phyloP scores from a whole-genome alignment of 495 filamentous ascomycete genomes.

The Annulohypoxylon stygium region DNA sequence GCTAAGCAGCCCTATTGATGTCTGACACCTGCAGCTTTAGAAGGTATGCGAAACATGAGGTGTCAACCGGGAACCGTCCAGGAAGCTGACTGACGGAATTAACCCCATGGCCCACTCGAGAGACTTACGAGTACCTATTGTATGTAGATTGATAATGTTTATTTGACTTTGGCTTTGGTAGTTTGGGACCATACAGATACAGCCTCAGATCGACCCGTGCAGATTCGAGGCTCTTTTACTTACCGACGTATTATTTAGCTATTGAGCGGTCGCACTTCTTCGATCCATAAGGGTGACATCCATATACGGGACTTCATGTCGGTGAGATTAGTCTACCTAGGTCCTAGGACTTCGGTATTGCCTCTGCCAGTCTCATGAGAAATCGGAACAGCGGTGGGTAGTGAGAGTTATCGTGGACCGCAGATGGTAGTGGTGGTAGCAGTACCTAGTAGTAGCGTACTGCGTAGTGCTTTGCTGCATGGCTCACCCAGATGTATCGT shows the following conservation, averaged over 20 bases:
- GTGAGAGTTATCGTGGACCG: conserved; percentile 42
- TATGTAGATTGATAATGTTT: conserved; percentile 23
- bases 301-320: conserved; percentile 3
- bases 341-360: conserved; percentile 22
- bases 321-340: conserved; percentile 25
- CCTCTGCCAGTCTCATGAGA: conserved; percentile 18
- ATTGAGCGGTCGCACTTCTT: conserved; percentile 30
- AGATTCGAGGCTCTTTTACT: conserved; percentile 33
- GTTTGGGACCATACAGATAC: conserved; percentile 13
- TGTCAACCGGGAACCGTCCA: conserved; percentile 35
- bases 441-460: too few species aligned
- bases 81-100: conserved; percentile 39
- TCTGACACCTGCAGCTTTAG: conserved; percentile 48
- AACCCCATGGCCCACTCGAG: conserved; percentile 35
- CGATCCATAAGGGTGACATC: conserved; percentile 11
- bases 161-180: conserved; percentile 15
- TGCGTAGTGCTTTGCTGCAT: conserved; percentile 22
- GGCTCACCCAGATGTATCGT: conserved; percentile 26
- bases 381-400: conserved; percentile 31
- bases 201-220: conserved; percentile 21
- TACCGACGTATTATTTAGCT: conserved; percentile 14
- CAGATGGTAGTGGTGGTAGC: conserved; percentile 8
- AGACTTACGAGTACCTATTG: conserved; percentile 21
- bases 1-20: conserved; percentile 47
- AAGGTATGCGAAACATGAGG: conserved; percentile 46